Evolutionary conservation across 306 rosid genomes (phyloP), one percentile per base, ranked within the genome.

Genomic region (Lagenaria siceraria): DNA sequence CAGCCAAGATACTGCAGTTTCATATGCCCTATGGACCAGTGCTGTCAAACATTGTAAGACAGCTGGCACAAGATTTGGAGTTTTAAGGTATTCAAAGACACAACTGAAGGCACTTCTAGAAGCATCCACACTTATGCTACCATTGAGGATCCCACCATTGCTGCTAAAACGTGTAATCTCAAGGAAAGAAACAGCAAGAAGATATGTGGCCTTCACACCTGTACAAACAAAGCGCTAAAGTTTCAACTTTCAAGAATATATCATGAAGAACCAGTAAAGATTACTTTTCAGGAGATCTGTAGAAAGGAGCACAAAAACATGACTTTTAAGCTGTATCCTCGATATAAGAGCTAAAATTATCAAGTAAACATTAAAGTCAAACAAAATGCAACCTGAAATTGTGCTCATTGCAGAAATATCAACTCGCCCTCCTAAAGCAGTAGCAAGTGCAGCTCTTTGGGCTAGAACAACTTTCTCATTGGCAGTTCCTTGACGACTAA

Each of bases 201-300:
- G 98, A 87, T 94, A 94, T 29, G 98, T 94, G 77, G 98, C 96
- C 85, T 94, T 94, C 83, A 94, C 98, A 13, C 96, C 98, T 94
- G 78, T 77, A 88, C 82, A 74, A 43, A 72, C 54, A 60, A 64
- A 43, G 55, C 51, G 3, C 29, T 5, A 56, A 78, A 78, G 79
- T 79, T 74, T 78, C 49, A 36, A 36, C 17, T 36, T 65, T 38
- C 73, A 65, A 65, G 73, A 36, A 65, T 1, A 65, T n/a, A 65
- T 65, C 51, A 38, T 38, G 18, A 66, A 38, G n/a, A 38, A 66
- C 52, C 51, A 66, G 31, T 4, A 10, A 66, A 38, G 52, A 66
- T n/a, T 36, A n/a, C 7, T 38, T 66, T 66, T 38, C 51, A 10
- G 52, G 74, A 17, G 40, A 61, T 61, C 38, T 62, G 8, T 62